These are phyloP conservation scores for Cladosporium sp. DNA, from an alignment of 2,329 filamentous ascomycete species.

Conservation along the genomic window DNA sequence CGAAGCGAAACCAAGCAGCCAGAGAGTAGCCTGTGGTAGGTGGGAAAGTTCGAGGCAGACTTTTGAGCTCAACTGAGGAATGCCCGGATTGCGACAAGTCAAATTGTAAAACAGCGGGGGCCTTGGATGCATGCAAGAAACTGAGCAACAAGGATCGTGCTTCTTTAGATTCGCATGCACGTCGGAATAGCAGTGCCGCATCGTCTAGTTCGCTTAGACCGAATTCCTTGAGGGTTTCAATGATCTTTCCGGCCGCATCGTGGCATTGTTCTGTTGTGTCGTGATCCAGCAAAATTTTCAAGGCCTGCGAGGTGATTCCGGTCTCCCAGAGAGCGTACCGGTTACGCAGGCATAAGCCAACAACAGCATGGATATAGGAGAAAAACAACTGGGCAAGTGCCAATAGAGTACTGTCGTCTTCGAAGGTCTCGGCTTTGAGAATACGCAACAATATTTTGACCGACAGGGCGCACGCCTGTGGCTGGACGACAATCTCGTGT, in stretches of 20 bases:
- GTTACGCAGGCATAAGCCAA: conserved; percentile 23
- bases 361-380: not conserved
- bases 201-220: conserved; percentile 81
- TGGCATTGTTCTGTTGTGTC: conserved; percentile 1
- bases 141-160: conserved; percentile 70
- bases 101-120: conserved; percentile 87
- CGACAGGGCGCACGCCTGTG: conserved; percentile 14
- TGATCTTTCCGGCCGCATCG: conserved; percentile 19
- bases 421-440: not conserved
- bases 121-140: conserved; percentile 71
- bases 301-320: conserved; percentile 11
- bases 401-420: not conserved
- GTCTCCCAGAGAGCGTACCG: conserved; percentile 30
- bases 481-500: conserved; percentile 12
- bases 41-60: conserved; percentile 82
- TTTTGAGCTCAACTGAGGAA: conserved; percentile 85
- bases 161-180: conserved; percentile 52
- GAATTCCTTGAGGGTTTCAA: conserved; percentile 66
- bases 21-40: conserved; percentile 86
- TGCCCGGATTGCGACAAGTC: conserved; percentile 86
- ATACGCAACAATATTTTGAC: conserved; percentile 17
- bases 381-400: not conserved
- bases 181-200: conserved; percentile 71
- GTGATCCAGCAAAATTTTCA: conserved; percentile 9
- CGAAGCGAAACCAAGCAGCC: conserved; percentile 83